Percentiles rank a stretch among this genome's conserved stretches.
Conservation (phyloP, 2,329 filamentous ascomycete species). For the Ceratocystis smalleyi region DNA sequence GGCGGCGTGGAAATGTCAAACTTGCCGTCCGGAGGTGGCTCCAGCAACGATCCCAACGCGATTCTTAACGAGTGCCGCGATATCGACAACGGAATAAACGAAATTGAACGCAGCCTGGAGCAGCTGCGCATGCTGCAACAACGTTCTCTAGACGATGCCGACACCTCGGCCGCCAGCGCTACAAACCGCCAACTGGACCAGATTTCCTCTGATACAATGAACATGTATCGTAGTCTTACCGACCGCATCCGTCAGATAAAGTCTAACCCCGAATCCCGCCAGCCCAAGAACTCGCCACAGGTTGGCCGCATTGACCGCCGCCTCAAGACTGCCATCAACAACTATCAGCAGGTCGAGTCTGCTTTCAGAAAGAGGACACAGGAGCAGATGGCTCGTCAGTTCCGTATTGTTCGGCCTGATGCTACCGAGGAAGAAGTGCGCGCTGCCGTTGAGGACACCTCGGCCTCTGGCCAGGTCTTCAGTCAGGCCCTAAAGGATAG, state of each 20-base stretch:
- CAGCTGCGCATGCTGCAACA: constrained; percentile 57
- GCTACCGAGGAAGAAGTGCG: constrained; percentile 64
- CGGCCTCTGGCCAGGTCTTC: constrained; percentile 64
- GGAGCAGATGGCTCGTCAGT: constrained; percentile 77
- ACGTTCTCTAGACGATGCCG: constrained; percentile 57
- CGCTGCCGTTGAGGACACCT: constrained; percentile 54
- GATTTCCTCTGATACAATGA: constrained; percentile 67
- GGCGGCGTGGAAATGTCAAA: constrained; percentile 18
- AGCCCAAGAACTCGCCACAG: constrained; percentile 60
- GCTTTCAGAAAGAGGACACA: constrained; percentile 66
- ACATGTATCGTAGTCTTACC: constrained; percentile 62
- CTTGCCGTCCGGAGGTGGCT: constrained; percentile 14
- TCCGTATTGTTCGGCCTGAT: constrained; percentile 73
- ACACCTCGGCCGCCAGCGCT: constrained; percentile 50
- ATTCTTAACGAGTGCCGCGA: constrained; percentile 75
- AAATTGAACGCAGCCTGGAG: constrained; percentile 56
- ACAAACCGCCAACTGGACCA: constrained; percentile 55
- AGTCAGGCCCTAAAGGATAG: constrained; percentile 71
- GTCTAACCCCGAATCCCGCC: constrained; percentile 58
- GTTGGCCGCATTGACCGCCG: constrained; percentile 66
- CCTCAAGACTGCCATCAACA: constrained; percentile 64
- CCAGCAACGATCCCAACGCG: constrained; percentile 46
- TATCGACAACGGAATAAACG: constrained; percentile 61
- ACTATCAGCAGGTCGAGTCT: constrained; percentile 67
- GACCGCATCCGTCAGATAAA: constrained; percentile 71